Evolutionary conservation across 2,329 filamentous ascomycete genomes (phyloP).

Genomic region (Fusarium torreyae): DNA sequence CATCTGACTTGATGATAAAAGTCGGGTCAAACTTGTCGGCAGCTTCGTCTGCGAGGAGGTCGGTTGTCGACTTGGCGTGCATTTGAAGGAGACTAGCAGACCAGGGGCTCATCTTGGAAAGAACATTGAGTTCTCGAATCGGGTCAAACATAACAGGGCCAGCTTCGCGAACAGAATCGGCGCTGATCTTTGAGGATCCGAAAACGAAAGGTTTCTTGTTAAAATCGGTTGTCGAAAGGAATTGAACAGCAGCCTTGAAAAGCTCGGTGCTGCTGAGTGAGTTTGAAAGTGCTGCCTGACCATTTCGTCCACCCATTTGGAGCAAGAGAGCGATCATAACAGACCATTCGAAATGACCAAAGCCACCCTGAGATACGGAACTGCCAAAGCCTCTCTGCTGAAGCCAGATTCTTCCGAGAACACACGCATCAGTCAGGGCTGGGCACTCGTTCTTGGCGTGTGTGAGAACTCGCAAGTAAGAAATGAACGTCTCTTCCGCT

Average conservation of each 20-base stretch:
- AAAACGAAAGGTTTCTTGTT: conserved; percentile 74
- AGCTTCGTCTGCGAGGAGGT: conserved; percentile 79
- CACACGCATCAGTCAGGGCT: conserved; percentile 85
- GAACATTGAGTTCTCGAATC: conserved; percentile 80
- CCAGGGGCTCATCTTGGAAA: conserved; percentile 93
- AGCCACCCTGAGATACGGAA: conserved; percentile 81
- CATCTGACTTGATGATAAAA: conserved; percentile 78
- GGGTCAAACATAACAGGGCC: conserved; percentile 85
- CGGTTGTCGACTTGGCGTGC: conserved; percentile 81
- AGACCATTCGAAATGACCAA: conserved; percentile 94
- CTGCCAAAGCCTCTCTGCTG: conserved; percentile 86
- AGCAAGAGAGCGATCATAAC: conserved; percentile 84
- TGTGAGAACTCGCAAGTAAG: conserved; percentile 83
- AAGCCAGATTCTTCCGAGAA: conserved; percentile 90
- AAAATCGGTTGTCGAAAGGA: conserved; percentile 82
- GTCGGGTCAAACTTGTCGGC: conserved; percentile 87
- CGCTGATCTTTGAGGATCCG: conserved; percentile 52
- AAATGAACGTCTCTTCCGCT: conserved; percentile 79
- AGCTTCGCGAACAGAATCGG: conserved; percentile 59
- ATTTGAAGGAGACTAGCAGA: conserved; percentile 81
- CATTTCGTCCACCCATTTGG: conserved; percentile 80
- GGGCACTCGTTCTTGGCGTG: conserved; percentile 77
- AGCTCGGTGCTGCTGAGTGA: conserved; percentile 93
- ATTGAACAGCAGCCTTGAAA: conserved; percentile 95
- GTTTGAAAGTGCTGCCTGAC: conserved; percentile 79